Evolutionary conservation across 2,329 filamentous ascomycete species (phyloP).

Genomic region (Cyanodermella asteris): DNA sequence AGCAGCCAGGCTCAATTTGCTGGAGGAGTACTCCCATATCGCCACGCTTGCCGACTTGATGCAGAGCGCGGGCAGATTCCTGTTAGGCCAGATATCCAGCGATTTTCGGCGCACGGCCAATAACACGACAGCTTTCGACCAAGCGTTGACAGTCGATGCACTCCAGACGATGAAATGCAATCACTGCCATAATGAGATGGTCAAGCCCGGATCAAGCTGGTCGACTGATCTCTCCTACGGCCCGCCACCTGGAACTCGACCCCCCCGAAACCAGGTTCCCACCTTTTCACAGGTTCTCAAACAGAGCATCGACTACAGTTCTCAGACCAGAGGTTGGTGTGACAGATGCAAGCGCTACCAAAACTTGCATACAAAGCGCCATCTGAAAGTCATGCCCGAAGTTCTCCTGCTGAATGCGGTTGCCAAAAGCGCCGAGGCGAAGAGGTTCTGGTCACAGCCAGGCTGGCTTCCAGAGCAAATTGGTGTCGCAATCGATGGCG

Average conservation of each 20-base stretch:
- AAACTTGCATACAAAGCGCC: constrained; percentile 64
- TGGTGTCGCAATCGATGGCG: constrained; percentile 70
- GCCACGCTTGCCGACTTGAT: constrained; percentile 60
- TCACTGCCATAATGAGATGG: constrained; percentile 71
- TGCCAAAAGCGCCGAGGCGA: constrained; percentile 47
- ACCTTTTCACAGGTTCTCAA: constrained; percentile 87
- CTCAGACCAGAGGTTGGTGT: constrained; percentile 82
- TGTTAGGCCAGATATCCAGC: constrained; percentile 57
- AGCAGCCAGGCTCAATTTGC: constrained; percentile 51
- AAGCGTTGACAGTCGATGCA: constrained; percentile 50
- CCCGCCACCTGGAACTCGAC: too few relatives aligned
- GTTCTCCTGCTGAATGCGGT: constrained; percentile 78
- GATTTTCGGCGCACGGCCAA: constrained; percentile 52
- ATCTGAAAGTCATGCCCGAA: constrained; percentile 57
- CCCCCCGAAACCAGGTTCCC: constrained; percentile 18
- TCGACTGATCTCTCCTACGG: neutral
- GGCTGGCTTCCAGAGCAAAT: constrained; percentile 90
- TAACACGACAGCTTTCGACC: constrained; percentile 44
- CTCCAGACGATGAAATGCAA: constrained; percentile 60
- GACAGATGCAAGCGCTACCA: constrained; percentile 79
- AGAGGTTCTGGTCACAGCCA: constrained; percentile 66
- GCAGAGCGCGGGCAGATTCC: constrained; percentile 65
- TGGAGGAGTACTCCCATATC: constrained; percentile 63
- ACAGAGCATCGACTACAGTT: constrained; percentile 71
- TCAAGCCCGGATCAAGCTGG: constrained; percentile 41